phyloP scores from a whole-genome alignment of 2,329 filamentous ascomycete species.

The Fusarium annulatum region DNA sequence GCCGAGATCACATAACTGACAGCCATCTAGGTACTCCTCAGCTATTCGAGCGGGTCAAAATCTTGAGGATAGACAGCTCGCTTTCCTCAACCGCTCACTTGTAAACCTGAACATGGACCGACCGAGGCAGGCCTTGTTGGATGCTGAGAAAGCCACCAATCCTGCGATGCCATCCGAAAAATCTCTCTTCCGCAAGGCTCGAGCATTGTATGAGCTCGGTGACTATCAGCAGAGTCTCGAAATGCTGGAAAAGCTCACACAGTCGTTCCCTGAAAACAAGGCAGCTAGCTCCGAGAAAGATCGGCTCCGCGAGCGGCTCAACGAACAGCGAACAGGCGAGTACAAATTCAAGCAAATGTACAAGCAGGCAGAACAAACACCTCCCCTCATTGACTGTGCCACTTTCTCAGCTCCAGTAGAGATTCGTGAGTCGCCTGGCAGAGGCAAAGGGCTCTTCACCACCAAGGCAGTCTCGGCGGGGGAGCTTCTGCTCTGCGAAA shows the following conservation, averaged over 20 bases:
- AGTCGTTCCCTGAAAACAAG: neutral
- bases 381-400: neutral
- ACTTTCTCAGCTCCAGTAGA: neutral
- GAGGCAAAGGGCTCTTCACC: neutral
- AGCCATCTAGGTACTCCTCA: neutral
- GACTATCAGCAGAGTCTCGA: neutral
- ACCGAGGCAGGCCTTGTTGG: neutral
- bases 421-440: neutral
- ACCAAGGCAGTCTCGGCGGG: neutral
- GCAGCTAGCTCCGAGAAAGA: neutral
- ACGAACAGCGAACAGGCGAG: neutral
- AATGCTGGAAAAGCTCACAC: neutral
- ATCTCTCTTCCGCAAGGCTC: neutral
- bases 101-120: neutral
- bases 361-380: neutral
- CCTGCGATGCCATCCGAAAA: neutral
- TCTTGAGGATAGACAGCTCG: neutral
- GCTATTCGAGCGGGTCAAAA: neutral
- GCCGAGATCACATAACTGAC: neutral
- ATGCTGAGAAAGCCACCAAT: neutral
- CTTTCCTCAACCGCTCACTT: slow-evolving; percentile 1
- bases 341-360: slow-evolving; percentile 1
- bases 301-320: neutral
- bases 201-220: neutral
- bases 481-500: slow-evolving; percentile 1